phyloP scores from a whole-genome alignment of 495 filamentous ascomycete species.

The Glutinoglossum americanum region DNA sequence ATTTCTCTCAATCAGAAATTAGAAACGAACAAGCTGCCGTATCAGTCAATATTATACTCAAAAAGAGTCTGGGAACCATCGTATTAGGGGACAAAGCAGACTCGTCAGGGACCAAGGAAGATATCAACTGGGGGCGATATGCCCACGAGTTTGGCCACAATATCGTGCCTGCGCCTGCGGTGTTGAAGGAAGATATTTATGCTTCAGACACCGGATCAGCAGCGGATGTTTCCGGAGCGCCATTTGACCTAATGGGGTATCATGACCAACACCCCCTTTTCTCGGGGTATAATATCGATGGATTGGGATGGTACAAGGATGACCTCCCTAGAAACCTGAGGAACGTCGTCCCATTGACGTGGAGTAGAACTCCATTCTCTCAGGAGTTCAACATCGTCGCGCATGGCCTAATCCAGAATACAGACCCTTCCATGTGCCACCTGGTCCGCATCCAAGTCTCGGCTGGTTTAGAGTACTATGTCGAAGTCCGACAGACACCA shows the following conservation, averaged over 20 bases:
- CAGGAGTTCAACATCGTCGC: background rate
- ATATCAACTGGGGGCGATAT: background rate
- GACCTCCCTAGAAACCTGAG: background rate
- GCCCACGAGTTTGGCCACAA: background rate
- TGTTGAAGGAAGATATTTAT: background rate
- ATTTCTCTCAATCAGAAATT: too few relatives aligned
- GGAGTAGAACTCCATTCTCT: background rate
- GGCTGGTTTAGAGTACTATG: background rate
- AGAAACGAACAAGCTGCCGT: background rate
- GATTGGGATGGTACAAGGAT: background rate
- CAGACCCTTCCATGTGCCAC: background rate
- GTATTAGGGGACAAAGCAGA: background rate
- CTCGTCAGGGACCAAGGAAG: too few relatives aligned
- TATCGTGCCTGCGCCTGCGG: background rate
- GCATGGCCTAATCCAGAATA: background rate
- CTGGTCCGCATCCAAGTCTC: background rate
- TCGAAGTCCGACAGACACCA: background rate
- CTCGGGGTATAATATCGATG: background rate
- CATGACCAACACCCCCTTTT: background rate
- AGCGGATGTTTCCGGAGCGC: background rate
- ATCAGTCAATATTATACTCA: background rate
- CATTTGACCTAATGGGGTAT: background rate
- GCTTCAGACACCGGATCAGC: background rate
- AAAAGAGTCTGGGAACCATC: background rate
- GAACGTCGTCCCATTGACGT: background rate